These are phyloP conservation scores for Artemisia annua DNA, from an alignment of 129 eudicot species.

Conservation along the genomic window DNA sequence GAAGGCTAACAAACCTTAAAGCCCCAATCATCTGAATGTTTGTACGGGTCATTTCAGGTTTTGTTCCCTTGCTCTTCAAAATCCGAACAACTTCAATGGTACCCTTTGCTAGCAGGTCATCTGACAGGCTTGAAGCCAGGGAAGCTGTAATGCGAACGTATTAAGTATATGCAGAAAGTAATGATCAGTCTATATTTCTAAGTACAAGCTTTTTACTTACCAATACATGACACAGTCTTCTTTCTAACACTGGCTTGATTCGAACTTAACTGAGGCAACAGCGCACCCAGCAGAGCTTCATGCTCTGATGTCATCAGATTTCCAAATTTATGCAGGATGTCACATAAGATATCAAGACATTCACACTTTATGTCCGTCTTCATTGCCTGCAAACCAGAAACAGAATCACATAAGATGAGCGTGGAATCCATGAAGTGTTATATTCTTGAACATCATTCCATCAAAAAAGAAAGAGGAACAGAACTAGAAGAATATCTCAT, in stretches of 20 bases:
- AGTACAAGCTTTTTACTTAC: slow-evolving; percentile 42
- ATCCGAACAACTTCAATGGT: slow-evolving; percentile 81
- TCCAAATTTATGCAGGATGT: slow-evolving; percentile 90
- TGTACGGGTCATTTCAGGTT: slow-evolving; percentile 87
- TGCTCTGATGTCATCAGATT: slow-evolving; percentile 88
- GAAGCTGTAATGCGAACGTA: slow-evolving; percentile 54
- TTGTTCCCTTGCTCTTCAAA: slow-evolving; percentile 57
- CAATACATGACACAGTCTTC: slow-evolving; percentile 93
- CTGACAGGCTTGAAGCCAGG: slow-evolving; percentile 87
- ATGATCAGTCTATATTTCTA: not conserved
- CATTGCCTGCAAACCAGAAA: slow-evolving; percentile 54
- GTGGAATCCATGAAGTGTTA: not conserved
- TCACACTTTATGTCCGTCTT: slow-evolving; percentile 91
- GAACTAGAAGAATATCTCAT: not conserved
- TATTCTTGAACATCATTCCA: not conserved
- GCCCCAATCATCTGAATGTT: slow-evolving; percentile 97
- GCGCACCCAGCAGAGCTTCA: slow-evolving; percentile 68
- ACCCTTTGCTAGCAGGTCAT: slow-evolving; percentile 94
- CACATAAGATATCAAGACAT: slow-evolving; percentile 90
- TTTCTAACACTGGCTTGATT: slow-evolving; percentile 96
- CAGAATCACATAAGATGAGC: slow-evolving; percentile 3
- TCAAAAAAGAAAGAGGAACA: slow-evolving; percentile 1
- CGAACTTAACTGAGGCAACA: slow-evolving; percentile 80
- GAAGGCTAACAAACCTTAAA: slow-evolving; percentile 50
- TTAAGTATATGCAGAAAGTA: slow-evolving; percentile 11